These are phyloP conservation scores for Linum trigynum DNA, from an alignment of 345 rosid species.

Conservation along the genomic window DNA sequence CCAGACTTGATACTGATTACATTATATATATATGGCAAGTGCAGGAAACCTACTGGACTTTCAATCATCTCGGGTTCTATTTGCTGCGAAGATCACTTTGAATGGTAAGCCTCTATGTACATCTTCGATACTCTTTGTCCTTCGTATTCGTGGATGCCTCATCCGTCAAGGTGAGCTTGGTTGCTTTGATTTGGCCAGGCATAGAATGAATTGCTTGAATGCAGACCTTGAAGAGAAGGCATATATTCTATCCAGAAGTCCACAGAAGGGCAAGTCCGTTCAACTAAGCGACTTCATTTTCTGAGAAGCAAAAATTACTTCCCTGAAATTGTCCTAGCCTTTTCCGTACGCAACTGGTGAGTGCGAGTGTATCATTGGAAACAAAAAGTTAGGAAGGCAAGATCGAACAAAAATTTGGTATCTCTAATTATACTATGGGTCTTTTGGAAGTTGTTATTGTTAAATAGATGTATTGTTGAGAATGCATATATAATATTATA, in stretches of 20 bases:
- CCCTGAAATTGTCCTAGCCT: neutral
- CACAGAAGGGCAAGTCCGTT: conserved; percentile 16
- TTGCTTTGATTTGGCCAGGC: conserved; percentile 31
- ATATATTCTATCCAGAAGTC: conserved; percentile 23
- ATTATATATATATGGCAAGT: neutral
- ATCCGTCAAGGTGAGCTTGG: neutral
- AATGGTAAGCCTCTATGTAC: conserved; percentile 29
- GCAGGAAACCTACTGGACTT: conserved; percentile 51
- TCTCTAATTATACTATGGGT: too few relatives aligned
- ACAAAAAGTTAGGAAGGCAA: neutral
- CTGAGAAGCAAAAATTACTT: conserved; percentile 11
- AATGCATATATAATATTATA: too few relatives aligned
- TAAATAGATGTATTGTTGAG: too few relatives aligned
- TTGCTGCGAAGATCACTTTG: conserved; percentile 70
- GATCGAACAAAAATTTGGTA: too few relatives aligned
- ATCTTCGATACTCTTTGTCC: neutral
- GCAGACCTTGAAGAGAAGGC: conserved; percentile 42
- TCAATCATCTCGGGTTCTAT: conserved; percentile 50
- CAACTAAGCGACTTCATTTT: conserved; percentile 58
- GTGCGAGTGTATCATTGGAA: neutral
- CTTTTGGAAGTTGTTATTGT: too few relatives aligned
- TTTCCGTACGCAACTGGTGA: neutral
- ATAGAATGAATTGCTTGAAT: conserved; percentile 50
- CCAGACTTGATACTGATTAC: neutral
- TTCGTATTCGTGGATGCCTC: neutral